Percentiles rank a stretch among this genome's conserved stretches.
Conservation (phyloP, 1,139 yeast genomes). For the Spathaspora sp. region DNA sequence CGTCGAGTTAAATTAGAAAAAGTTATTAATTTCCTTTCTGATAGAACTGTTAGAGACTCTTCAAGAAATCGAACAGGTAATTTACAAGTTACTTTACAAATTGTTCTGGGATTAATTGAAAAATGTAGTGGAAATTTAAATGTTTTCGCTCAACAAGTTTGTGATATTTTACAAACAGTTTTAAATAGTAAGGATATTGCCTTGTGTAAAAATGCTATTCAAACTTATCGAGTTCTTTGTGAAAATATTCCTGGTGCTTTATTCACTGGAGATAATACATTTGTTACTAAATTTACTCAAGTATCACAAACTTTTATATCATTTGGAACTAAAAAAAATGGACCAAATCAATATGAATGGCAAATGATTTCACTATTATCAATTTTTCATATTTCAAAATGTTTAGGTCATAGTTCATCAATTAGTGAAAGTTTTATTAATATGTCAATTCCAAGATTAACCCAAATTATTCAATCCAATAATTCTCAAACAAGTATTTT, state of each 20-base stretch:
- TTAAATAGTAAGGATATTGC: conserved; percentile 54
- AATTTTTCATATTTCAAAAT: conserved; percentile 41
- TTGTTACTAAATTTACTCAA: conserved; percentile 49
- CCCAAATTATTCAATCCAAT: conserved; percentile 27
- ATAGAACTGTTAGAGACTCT: conserved; percentile 64
- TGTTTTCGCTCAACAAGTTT: conserved; percentile 67
- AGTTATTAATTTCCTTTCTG: conserved; percentile 69
- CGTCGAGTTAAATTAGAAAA: conserved; percentile 85
- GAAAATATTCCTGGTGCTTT: conserved; percentile 63
- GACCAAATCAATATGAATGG: conserved; percentile 50
- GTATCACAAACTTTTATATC: conserved; percentile 40
- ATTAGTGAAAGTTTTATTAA: conserved; percentile 38
- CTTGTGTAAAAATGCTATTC: conserved; percentile 50
- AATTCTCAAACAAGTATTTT: conserved; percentile 19
- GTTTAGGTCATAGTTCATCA: conserved; percentile 42
- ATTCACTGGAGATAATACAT: conserved; percentile 68
- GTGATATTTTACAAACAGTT: conserved; percentile 48
- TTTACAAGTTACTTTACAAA: conserved; percentile 75
- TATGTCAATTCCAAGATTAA: conserved; percentile 41
- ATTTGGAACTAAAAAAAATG: conserved; percentile 18
- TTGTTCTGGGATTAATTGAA: conserved; percentile 65
- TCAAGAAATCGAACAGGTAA: conserved; percentile 65
- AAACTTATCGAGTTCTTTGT: conserved; percentile 62
- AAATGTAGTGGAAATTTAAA: conserved; percentile 82
- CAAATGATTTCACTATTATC: conserved; percentile 46